These are phyloP conservation scores for Sporisorium iseilematis-ciliati DNA, from an alignment of 1,284 basidiomycete species.

Conservation along the genomic window DNA sequence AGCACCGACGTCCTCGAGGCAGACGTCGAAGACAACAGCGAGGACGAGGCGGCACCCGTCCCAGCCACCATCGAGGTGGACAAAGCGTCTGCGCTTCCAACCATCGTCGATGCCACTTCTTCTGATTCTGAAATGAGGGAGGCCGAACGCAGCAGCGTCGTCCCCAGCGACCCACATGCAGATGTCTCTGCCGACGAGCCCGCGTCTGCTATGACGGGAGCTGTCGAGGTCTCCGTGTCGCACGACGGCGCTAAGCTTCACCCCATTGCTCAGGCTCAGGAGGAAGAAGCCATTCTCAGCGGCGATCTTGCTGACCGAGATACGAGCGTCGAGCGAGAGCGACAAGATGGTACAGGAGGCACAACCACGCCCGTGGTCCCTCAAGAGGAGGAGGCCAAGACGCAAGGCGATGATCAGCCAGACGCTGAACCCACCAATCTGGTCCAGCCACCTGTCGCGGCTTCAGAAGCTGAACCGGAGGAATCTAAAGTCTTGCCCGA, in stretches of 20 bases:
- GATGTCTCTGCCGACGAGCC: not conserved
- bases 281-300: slow-evolving; percentile 41
- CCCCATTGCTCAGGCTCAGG: not conserved
- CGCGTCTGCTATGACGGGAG: not conserved
- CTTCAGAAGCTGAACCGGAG: not conserved
- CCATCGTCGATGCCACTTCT: not conserved
- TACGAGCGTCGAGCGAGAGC: slow-evolving; percentile 37
- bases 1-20: slow-evolving; percentile 41
- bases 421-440: not conserved
- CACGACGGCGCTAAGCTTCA: not conserved
- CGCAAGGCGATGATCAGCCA: not conserved
- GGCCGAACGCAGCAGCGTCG: not conserved
- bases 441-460: not conserved
- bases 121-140: not conserved
- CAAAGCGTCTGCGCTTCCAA: not conserved
- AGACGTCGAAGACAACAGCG: slow-evolving; percentile 48
- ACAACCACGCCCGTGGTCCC: not conserved
- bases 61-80: slow-evolving; percentile 5
- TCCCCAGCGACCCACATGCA: not conserved
- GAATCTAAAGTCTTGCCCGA: not conserved
- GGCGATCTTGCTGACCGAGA: slow-evolving; percentile 46
- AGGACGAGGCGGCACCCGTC: slow-evolving; percentile 18
- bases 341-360: slow-evolving; percentile 8
- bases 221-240: not conserved
- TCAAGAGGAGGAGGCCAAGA: not conserved